Evolutionary conservation across 768 basidiomycete genomes (phyloP).

Genomic region (Guyanaporus albipodus): DNA sequence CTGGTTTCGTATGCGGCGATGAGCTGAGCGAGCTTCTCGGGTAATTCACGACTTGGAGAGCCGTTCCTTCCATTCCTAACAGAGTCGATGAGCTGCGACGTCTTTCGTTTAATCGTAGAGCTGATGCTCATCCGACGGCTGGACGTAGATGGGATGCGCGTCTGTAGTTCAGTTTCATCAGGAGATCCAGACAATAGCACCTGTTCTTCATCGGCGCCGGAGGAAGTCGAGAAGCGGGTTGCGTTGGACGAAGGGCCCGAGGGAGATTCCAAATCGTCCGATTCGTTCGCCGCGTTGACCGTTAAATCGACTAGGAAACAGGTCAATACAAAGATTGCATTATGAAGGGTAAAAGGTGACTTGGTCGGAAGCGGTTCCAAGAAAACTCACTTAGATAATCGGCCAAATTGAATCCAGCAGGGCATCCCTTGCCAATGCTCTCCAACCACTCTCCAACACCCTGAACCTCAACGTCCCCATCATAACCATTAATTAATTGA

Average conservation of each 20-base stretch:
- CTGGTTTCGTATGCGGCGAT: slow-evolving; percentile 70
- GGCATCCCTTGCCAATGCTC: slow-evolving; percentile 77
- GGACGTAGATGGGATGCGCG: slow-evolving; percentile 29
- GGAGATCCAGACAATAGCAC: slow-evolving; percentile 43
- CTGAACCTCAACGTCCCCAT: slow-evolving; percentile 14
- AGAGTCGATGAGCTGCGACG: slow-evolving; percentile 66
- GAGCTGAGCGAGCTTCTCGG: slow-evolving; percentile 64
- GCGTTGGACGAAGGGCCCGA: slow-evolving; percentile 22
- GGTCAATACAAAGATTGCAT: background rate
- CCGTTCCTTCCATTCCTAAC: slow-evolving; percentile 38
- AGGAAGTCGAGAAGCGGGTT: slow-evolving; percentile 38
- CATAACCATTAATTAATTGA: slow-evolving; percentile 4
- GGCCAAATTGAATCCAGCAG: slow-evolving; percentile 93
- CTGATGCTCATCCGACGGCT: slow-evolving; percentile 41
- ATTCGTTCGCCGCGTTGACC: slow-evolving; percentile 48
- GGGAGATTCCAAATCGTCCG: slow-evolving; percentile 31
- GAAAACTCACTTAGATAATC: slow-evolving; percentile 82
- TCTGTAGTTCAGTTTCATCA: slow-evolving; percentile 53
- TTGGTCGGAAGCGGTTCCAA: no score
- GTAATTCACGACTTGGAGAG: slow-evolving; percentile 34
- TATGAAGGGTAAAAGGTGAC: background rate
- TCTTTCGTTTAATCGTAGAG: slow-evolving; percentile 63
- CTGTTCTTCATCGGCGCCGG: slow-evolving; percentile 65
- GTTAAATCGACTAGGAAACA: slow-evolving; percentile 61
- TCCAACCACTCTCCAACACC: slow-evolving; percentile 61